Evolutionary conservation across 106 monocot genomes (phyloP).

Genomic region (Narthecium ossifragum): DNA sequence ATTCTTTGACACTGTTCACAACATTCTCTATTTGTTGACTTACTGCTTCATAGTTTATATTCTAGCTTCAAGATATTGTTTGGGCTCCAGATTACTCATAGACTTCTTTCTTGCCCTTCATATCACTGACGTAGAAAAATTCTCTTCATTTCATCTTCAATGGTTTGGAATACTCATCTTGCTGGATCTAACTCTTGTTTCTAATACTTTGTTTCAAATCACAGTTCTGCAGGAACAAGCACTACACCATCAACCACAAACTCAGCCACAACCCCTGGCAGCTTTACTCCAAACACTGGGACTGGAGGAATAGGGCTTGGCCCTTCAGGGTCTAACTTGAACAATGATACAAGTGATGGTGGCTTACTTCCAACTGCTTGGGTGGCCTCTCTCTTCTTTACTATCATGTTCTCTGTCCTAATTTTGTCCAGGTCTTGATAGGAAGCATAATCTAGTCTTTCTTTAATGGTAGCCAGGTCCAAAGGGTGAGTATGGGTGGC

Average conservation of each 20-base stretch:
- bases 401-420: not conserved
- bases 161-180: not conserved
- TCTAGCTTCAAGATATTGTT: no score
- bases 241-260: not conserved
- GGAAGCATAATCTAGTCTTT: not conserved
- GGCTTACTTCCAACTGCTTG: not conserved
- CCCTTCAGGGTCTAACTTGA: not conserved
- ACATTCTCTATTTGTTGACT: no score
- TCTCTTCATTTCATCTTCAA: not conserved
- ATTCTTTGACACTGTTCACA: no score
- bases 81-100: no score
- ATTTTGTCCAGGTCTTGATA: not conserved
- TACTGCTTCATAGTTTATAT: not conserved
- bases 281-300: conserved; percentile 1
- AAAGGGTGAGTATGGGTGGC: not conserved
- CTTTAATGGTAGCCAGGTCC: not conserved
- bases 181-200: not conserved
- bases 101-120: no score
- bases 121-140: not conserved
- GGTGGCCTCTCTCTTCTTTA: not conserved
- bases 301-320: conserved; percentile 3
- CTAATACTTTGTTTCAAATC: not conserved
- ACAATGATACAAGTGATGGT: not conserved
- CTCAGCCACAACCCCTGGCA: not conserved
- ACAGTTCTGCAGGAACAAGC: conserved; percentile 15